These are phyloP conservation scores for Linderina pennispora DNA, from an alignment of 192 early-diverging fungal genomes.

Conservation along the genomic window DNA sequence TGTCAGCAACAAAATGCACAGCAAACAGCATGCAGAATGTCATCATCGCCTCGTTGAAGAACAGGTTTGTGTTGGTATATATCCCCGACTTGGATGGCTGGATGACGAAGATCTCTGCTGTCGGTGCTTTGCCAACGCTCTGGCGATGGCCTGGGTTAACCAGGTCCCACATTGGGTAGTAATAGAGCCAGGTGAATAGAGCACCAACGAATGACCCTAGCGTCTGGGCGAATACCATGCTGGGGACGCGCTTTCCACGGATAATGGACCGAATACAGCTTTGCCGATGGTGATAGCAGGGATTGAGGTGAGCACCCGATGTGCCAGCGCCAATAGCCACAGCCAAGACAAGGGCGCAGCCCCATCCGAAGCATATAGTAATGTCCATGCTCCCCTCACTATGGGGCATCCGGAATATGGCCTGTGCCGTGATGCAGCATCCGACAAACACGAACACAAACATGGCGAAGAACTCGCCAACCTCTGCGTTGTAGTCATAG, in stretches of 20 bases:
- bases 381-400: not conserved
- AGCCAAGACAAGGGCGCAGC: slow-evolving; percentile 4
- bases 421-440: not conserved
- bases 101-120: slow-evolving; percentile 7
- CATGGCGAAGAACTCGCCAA: slow-evolving; percentile 3
- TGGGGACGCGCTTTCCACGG: slow-evolving; percentile 21
- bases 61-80: slow-evolving; percentile 1
- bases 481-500: not conserved
- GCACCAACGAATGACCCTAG: slow-evolving; percentile 10
- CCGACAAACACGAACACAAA: not conserved
- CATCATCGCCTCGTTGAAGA: slow-evolving; percentile 5
- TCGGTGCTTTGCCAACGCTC: not conserved
- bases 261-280: slow-evolving; percentile 5
- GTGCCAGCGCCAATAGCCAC: not conserved
- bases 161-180: slow-evolving; percentile 1
- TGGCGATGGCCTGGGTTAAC: slow-evolving; percentile 1
- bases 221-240: slow-evolving; percentile 7
- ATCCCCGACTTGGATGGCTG: not conserved
- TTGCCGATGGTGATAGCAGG: slow-evolving; percentile 11
- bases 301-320: slow-evolving; percentile 19
- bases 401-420: not conserved
- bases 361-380: slow-evolving; percentile 1
- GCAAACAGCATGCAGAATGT: slow-evolving; percentile 3
- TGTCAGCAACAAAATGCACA: slow-evolving; percentile 1
- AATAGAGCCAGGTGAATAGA: not conserved